Evolutionary conservation across 306 rosid genomes (phyloP).

Genomic region (Cucurbita moschata): DNA sequence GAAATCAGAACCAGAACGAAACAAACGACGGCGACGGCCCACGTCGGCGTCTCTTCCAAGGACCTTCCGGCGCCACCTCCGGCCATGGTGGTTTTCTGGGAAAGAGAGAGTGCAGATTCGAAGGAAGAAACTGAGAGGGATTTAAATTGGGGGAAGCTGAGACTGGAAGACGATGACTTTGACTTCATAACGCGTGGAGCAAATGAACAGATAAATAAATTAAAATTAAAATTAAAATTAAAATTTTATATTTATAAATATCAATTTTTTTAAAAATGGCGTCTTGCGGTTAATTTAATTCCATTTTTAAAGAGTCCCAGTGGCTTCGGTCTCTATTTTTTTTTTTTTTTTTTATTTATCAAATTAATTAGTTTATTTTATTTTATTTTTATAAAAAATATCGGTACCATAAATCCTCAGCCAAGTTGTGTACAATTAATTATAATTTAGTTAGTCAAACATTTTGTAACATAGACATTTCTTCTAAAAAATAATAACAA

Average conservation of each 20-base stretch:
- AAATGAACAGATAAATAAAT: background rate
- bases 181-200: slow-evolving; percentile 2
- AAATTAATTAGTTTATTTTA: no score
- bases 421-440: background rate
- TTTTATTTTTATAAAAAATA: no score
- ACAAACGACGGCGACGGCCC: slow-evolving; percentile 89
- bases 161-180: background rate
- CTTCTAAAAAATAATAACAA: no score
- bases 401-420: background rate
- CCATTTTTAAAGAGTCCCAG: background rate
- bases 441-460: background rate
- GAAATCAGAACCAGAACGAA: slow-evolving; percentile 58
- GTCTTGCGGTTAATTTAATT: background rate
- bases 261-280: background rate
- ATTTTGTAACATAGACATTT: background rate
- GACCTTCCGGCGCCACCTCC: slow-evolving; percentile 28
- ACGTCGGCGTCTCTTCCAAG: slow-evolving; percentile 76
- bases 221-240: no score
- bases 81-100: background rate
- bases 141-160: background rate
- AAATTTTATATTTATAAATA: background rate
- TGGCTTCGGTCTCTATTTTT: background rate
- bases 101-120: background rate
- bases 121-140: background rate
- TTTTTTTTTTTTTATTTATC: no score